These are phyloP conservation scores for Didymella pinodella DNA, from an alignment of 2,329 filamentous ascomycete genomes.

Conservation along the genomic window DNA sequence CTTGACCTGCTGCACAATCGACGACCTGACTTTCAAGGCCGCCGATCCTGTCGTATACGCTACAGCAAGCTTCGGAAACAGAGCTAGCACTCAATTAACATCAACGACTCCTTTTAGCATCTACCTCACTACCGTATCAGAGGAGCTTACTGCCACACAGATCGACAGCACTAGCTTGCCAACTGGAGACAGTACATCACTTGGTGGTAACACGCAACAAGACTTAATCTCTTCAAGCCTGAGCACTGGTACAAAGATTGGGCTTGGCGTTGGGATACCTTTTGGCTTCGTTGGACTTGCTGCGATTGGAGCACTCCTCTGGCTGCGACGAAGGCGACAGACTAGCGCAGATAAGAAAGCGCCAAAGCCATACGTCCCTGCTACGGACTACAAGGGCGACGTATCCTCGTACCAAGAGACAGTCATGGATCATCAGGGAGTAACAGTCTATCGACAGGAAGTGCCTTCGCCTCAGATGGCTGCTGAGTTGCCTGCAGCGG, in stretches of 20 bases:
- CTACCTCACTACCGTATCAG: not conserved
- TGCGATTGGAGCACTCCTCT: slow-evolving; percentile 17
- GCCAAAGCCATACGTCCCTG: not conserved
- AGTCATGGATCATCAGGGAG: slow-evolving; percentile 1
- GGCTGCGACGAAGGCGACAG: slow-evolving; percentile 3
- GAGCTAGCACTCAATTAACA: not conserved
- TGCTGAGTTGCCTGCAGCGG: slow-evolving; percentile 5
- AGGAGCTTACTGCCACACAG: not conserved
- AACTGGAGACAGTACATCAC: not conserved
- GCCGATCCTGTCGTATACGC: slow-evolving; percentile 11
- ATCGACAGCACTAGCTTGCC: not conserved
- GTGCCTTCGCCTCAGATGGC: not conserved
- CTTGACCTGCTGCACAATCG: slow-evolving; percentile 20
- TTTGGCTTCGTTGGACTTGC: slow-evolving; percentile 17
- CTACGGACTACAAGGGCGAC: not conserved
- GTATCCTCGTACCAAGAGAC: slow-evolving; percentile 7
- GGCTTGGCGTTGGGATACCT: slow-evolving; percentile 17
- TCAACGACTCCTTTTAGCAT: not conserved
- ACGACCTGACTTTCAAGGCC: slow-evolving; percentile 15
- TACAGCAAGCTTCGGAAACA: slow-evolving; percentile 7
- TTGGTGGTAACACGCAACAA: not conserved
- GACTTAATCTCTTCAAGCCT: not conserved
- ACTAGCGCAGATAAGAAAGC: not conserved
- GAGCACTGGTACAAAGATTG: slow-evolving; percentile 18
- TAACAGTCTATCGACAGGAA: slow-evolving; percentile 5